Conservation (phyloP, 2,329 filamentous ascomycete species). For the Fonsecaea pedrosoi region DNA sequence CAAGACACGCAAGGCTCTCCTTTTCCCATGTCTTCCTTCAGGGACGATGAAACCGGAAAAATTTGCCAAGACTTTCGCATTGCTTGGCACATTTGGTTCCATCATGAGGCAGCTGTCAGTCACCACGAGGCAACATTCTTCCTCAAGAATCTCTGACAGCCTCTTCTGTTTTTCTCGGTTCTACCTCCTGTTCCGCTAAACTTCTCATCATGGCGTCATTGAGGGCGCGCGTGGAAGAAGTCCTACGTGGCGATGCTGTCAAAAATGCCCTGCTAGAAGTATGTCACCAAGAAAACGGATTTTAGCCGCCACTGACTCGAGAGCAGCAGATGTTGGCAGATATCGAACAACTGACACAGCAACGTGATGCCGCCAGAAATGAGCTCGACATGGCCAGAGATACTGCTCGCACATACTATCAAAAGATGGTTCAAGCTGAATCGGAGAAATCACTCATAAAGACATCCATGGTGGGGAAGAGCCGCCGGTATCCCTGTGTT, state of each 20-base stretch:
- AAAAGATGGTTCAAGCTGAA: slow-evolving; percentile 34
- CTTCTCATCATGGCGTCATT: slow-evolving; percentile 28
- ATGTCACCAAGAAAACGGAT: slow-evolving; percentile 3
- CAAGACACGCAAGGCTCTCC: too few relatives aligned
- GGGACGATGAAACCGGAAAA: not conserved
- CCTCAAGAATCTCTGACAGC: not conserved
- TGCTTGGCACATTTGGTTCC: not conserved
- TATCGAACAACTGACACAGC: slow-evolving; percentile 27
- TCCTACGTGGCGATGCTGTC: slow-evolving; percentile 20
- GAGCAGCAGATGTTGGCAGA: slow-evolving; percentile 27
- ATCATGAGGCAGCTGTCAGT: not conserved
- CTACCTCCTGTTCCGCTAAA: not conserved
- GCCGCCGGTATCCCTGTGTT: not conserved
- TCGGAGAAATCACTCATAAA: slow-evolving; percentile 27
- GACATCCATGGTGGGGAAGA: slow-evolving; percentile 30
- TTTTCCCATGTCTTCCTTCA: not conserved
- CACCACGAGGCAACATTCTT: not conserved
- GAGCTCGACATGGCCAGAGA: slow-evolving; percentile 35
- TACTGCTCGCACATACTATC: slow-evolving; percentile 31
- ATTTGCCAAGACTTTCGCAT: slow-evolving; percentile 1
- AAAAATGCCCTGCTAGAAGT: slow-evolving; percentile 32
- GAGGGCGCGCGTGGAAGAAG: slow-evolving; percentile 28
- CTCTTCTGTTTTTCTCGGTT: not conserved
- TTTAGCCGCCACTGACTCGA: slow-evolving; percentile 10
- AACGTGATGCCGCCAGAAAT: slow-evolving; percentile 30